Evolutionary conservation across 768 basidiomycete species (phyloP).

Genomic region (Podaxis sp.): DNA sequence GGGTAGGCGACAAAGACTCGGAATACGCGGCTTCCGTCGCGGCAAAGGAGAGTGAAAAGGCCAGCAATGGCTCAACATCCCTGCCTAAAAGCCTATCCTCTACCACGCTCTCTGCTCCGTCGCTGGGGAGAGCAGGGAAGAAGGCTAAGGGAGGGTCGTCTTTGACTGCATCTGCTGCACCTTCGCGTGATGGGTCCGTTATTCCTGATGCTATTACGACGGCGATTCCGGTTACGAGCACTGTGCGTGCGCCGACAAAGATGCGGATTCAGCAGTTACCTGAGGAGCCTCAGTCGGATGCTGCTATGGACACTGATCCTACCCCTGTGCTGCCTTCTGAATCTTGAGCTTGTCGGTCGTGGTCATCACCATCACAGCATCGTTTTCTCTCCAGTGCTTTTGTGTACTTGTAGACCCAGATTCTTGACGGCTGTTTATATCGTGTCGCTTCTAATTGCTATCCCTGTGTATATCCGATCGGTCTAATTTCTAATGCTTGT

Average conservation of each 20-base stretch:
- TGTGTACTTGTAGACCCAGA: neutral
- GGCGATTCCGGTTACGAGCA: conserved; percentile 23
- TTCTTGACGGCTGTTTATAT: neutral
- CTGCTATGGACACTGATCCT: conserved; percentile 25
- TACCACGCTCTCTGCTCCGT: conserved; percentile 43
- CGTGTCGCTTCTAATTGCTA: neutral
- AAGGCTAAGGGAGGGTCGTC: conserved; percentile 37
- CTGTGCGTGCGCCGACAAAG: conserved; percentile 53
- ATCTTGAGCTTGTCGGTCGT: neutral
- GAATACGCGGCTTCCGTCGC: conserved; percentile 43
- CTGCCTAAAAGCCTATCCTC: conserved; percentile 31
- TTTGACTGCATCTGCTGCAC: conserved; percentile 42
- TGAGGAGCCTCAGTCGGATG: conserved; percentile 49
- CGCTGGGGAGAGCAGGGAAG: conserved; percentile 36
- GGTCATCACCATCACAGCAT: neutral
- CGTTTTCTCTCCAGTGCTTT: neutral
- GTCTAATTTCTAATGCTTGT: neutral
- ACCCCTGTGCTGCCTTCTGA: conserved; percentile 13
- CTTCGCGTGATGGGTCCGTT: conserved; percentile 55
- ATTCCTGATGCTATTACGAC: conserved; percentile 41
- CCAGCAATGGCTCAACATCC: conserved; percentile 18
- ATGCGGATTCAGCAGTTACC: conserved; percentile 61
- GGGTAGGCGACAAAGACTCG: conserved; percentile 84
- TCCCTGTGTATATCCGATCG: neutral
- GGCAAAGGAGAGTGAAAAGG: conserved; percentile 27